Conservation (phyloP, 2,329 filamentous ascomycete species). For the Sodiomyces alkalinus region DNA sequence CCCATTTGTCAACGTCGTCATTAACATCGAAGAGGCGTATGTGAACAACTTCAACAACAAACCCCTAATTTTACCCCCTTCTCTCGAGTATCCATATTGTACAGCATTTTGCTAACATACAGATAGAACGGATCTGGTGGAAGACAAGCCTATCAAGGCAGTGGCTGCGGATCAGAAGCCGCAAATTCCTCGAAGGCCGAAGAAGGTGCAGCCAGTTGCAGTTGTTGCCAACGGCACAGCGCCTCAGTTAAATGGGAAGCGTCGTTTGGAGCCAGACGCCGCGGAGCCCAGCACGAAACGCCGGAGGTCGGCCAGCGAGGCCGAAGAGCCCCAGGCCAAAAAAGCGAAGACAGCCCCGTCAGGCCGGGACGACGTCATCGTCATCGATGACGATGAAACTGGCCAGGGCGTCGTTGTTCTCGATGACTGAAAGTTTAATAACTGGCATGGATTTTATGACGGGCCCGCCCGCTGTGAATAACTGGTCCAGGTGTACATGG, state of each 20-base stretch:
- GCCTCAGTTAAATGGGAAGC: slow-evolving; percentile 24
- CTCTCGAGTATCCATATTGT: too few species aligned
- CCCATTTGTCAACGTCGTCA: slow-evolving; percentile 64
- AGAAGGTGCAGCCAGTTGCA: slow-evolving; percentile 18
- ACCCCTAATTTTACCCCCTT: not conserved
- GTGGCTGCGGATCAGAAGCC: slow-evolving; percentile 24
- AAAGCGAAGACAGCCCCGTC: slow-evolving; percentile 29
- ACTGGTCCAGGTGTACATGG: slow-evolving; percentile 10
- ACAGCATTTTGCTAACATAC: slow-evolving; percentile 14
- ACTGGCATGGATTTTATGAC: not conserved
- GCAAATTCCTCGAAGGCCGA: slow-evolving; percentile 38
- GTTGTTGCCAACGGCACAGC: slow-evolving; percentile 23
- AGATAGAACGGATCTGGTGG: slow-evolving; percentile 22
- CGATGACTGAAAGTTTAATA: too few species aligned
- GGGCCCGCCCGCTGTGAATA: slow-evolving; percentile 9
- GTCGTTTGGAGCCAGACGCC: slow-evolving; percentile 18
- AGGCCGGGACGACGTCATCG: slow-evolving; percentile 26
- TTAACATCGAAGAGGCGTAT: slow-evolving; percentile 51
- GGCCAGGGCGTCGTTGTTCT: slow-evolving; percentile 29
- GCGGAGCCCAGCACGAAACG: slow-evolving; percentile 28
- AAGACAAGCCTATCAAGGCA: slow-evolving; percentile 40
- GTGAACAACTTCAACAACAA: slow-evolving; percentile 11
- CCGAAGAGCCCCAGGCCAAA: slow-evolving; percentile 23
- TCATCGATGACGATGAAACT: slow-evolving; percentile 11
- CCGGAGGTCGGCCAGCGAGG: slow-evolving; percentile 24